These are phyloP conservation scores for Scedosporium minutisporum DNA, from an alignment of 2,329 filamentous ascomycete genomes.

Conservation along the genomic window DNA sequence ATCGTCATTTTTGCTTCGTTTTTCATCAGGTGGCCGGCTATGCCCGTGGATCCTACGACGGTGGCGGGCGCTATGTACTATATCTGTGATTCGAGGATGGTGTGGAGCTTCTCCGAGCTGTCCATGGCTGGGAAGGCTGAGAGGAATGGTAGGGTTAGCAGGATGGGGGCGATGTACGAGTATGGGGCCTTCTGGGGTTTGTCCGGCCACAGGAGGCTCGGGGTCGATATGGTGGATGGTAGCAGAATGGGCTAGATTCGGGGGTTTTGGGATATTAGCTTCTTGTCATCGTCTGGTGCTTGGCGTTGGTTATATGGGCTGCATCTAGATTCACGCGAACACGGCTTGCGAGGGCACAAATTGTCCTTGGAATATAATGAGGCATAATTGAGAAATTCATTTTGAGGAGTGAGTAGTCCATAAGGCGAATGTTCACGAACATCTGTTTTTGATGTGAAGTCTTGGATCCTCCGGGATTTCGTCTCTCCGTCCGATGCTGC, in stretches of 20 bases:
- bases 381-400: neutral
- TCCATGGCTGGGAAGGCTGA: neutral
- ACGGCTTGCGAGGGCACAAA: neutral
- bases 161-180: conserved; percentile 1
- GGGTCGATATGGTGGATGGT: neutral
- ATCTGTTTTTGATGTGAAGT: too few species aligned
- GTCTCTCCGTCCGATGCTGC: too few species aligned
- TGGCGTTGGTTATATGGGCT: neutral
- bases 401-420: neutral
- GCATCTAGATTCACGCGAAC: neutral
- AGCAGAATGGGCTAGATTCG: neutral
- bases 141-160: neutral
- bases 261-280: too few species aligned
- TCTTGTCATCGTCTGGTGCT: neutral
- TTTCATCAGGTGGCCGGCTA: conserved; percentile 30
- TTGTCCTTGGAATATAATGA: neutral
- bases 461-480: too few species aligned
- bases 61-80: conserved; percentile 37
- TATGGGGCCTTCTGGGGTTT: neutral
- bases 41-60: conserved; percentile 36
- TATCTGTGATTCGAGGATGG: conserved; percentile 13
- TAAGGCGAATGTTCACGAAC: too few species aligned
- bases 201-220: neutral
- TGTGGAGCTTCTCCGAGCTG: neutral
- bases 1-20: conserved; percentile 29